phyloP scores from a whole-genome alignment of 2,329 filamentous ascomycete species.

The Exutisphaerella laricina region DNA sequence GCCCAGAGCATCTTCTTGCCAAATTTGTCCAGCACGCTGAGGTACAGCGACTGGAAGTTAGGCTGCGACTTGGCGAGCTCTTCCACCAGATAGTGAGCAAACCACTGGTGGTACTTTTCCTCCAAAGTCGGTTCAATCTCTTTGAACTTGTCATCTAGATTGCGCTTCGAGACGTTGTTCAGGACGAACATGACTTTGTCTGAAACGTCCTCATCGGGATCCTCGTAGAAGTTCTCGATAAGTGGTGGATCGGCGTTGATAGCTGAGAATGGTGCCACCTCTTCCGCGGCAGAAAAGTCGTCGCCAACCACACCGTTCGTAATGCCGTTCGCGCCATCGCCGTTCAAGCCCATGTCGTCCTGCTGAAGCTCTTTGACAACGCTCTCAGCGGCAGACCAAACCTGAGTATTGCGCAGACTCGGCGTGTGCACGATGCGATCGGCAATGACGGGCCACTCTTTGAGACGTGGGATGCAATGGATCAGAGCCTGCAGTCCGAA shows the following conservation, averaged over 20 bases:
- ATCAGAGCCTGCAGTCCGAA: conserved; percentile 94
- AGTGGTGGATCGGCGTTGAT: conserved; percentile 69
- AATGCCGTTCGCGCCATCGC: conserved; percentile 44
- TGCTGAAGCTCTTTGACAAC: conserved; percentile 30
- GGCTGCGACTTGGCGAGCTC: conserved; percentile 95
- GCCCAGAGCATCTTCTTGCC: conserved; percentile 73
- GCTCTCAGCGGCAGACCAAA: conserved; percentile 25
- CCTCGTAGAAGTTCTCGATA: conserved; percentile 62
- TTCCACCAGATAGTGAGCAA: conserved; percentile 89
- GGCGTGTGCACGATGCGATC: conserved; percentile 76
- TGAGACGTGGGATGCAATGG: conserved; percentile 74
- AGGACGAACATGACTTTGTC: conserved; percentile 93
- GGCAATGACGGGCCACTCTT: conserved; percentile 95
- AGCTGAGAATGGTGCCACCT: conserved; percentile 67
- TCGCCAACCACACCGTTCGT: conserved; percentile 69
- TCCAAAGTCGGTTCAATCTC: conserved; percentile 76
- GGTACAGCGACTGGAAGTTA: conserved; percentile 90
- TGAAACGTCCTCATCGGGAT: conserved; percentile 77
- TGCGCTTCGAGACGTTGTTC: conserved; percentile 92
- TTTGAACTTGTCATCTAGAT: conserved; percentile 74
- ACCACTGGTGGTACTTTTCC: conserved; percentile 87
- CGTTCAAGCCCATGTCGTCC: conserved; percentile 25
- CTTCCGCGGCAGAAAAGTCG: conserved; percentile 52
- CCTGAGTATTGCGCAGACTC: conserved; percentile 72
- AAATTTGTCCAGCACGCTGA: conserved; percentile 80